Evolutionary conservation across 441 rosid species (phyloP).

Genomic region (Bocquillonia castaneifolia): DNA sequence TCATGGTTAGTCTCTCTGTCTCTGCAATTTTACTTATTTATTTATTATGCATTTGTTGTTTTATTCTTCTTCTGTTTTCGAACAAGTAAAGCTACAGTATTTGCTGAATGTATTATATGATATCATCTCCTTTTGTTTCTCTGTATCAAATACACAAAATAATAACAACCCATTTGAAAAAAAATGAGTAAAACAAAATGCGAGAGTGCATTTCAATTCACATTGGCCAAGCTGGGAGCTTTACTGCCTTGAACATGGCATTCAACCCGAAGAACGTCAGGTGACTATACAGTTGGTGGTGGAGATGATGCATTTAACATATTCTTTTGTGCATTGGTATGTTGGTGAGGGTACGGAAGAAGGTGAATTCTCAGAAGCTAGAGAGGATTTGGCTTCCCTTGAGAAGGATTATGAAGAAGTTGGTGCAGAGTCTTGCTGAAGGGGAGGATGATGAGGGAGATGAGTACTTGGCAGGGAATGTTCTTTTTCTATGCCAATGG

Average conservation of each 20-base stretch:
- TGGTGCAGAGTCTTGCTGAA: conserved; percentile 71
- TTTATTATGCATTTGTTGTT: too few relatives aligned
- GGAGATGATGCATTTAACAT: conserved; percentile 81
- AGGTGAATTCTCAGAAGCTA: conserved; percentile 87
- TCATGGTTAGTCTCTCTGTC: conserved; percentile 2
- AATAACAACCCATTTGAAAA: too few relatives aligned
- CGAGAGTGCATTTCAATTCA: conserved; percentile 52
- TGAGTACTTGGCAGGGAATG: conserved; percentile 50
- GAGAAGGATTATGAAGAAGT: conserved; percentile 91
- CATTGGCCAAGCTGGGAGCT: conserved; percentile 61
- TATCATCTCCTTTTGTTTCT: too few relatives aligned
- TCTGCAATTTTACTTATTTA: too few relatives aligned
- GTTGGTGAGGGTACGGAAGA: conserved; percentile 98
- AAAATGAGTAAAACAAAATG: too few relatives aligned
- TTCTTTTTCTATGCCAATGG: too few relatives aligned
- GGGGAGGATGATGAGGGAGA: conserved; percentile 65
- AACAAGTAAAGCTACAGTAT: too few relatives aligned
- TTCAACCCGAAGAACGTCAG: conserved; percentile 50
- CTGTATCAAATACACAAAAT: too few relatives aligned
- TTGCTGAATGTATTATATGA: too few relatives aligned
- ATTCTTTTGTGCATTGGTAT: conserved; percentile 79
- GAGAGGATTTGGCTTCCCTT: conserved; percentile 79
- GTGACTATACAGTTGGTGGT: conserved; percentile 46
- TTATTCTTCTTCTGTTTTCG: too few relatives aligned
- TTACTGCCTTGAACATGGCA: conserved; percentile 87